Base-by-base conservation (phyloP, 768 basidiomycete genomes). In the Punctularia strigosozonata region DNA sequence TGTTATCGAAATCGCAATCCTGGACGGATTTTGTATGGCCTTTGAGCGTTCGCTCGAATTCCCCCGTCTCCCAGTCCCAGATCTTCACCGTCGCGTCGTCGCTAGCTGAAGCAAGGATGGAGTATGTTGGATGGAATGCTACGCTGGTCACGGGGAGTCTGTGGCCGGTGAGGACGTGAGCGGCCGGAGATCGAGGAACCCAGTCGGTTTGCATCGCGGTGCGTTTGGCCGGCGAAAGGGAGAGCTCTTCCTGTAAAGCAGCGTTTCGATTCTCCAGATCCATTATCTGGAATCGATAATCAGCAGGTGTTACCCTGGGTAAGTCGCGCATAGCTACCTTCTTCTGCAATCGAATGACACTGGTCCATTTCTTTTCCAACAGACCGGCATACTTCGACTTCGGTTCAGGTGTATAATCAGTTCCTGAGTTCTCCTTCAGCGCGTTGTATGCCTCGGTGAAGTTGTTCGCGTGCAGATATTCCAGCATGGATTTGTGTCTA, bases 291-390 rank as follows among this genome's bases (percentile, higher is more conserved):
- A 14, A 24, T 22, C 30, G 33, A 10, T 28, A 20, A 32, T 24
- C 18, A n/a, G n/a, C n/a, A n/a, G n/a, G n/a, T n/a, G n/a, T n/a
- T n/a, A n/a, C n/a, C n/a, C n/a, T n/a, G 17, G 36, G n/a, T 23
- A 10, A 19, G 31, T 15, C 13, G 20, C 25, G 13, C 36, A 1
- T 28, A 12, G 30, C 2, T 44, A 82, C 89, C 78, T 92, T 94
- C 71, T 92, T 88, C 66, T 97, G 92, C 56, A 97, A 60, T 47
- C 92, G 73, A 42, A 97, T 92, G 24, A 95, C 89, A 53, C 83
- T 87, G 36, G 88, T 94, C 92, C 92, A 97, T 60, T 97, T 97
- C 79, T 94, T 94, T 66, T 89, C 92, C 43, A 97, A 62, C 41
- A 97, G 62, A 1, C 90, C 91, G 2, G 79, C 77, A 51, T 79